Evolutionary conservation across 805 yeast species (phyloP), one percentile per base, ranked within the genome.

Genomic region (Deakozyma indianensis): DNA sequence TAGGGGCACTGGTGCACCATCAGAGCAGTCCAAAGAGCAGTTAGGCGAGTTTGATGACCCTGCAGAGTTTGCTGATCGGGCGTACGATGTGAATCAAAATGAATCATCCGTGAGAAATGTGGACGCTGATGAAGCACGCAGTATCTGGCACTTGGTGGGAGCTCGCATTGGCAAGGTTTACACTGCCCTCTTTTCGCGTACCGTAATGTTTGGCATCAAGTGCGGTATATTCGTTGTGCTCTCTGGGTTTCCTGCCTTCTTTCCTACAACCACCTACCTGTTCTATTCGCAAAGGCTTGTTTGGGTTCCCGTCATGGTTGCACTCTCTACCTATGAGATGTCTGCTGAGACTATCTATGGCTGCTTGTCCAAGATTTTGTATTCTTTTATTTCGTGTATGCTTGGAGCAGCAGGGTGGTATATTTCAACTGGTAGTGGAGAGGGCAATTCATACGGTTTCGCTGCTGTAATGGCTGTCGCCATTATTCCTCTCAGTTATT

Each of bases 341-440:
- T 47, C 53, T 15, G 58, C 55, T 20, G 59, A 56, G 43, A 50
- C 53, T 16, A 41, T 55, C 9, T 53, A 52, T 29, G 50, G 50
- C 1, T 49, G 48, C 32, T 28, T 54, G 4, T 23, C 48, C 35
- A 49, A 53, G 28, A 43, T 56, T 23, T 18, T 51, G 18, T 54
- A 50, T 27, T 54, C 60, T 3, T 49, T 56, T 20, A 18, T 53
- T 22, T 56, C 56, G 3, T 46, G 52, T 21, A 43, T 53, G 16
- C 41, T 53, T 16, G 59, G 51, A 2, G 41, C 53, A 47, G 53
- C 49, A 1, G 50, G 47, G 3, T 57, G 60, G 60, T 56, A 56
- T 42, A 55, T 56, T 24, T 48, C 53, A 14, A 35, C 54, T 1
- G 59, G 59, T 15, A 41, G 42, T 21, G 58, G 59, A 3, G 28